Evolutionary conservation across 331 rosid species (phyloP), one percentile per base, ranked within the genome.

Genomic region (Acacia concinna): DNA sequence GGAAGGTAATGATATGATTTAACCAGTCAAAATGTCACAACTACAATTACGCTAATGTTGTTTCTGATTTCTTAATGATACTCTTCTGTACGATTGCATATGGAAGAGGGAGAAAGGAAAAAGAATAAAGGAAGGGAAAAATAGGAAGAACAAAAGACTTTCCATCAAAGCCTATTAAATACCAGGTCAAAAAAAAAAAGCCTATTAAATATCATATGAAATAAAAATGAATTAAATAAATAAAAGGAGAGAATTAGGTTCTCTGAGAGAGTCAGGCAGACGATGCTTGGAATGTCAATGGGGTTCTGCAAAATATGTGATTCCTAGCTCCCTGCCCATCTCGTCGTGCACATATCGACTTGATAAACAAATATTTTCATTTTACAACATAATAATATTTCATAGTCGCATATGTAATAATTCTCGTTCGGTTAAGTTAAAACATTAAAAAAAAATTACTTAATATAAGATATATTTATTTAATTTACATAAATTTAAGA

Each of bases 161-260:
- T 84, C 32, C 63, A 59, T 85, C 56, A 34, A 79, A 72, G 34
- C 73, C 28, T 14, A 23, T 21, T n/a, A n/a, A n/a, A n/a, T n/a
- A n/a, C n/a, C n/a, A n/a, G n/a, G n/a, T n/a, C n/a, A n/a, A n/a
- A n/a, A n/a, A n/a, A n/a, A n/a, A n/a, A n/a, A n/a, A n/a, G n/a
- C n/a, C n/a, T n/a, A n/a, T n/a, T n/a, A n/a, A n/a, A n/a, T 23
- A 56, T 23, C 17, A 10, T 10, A 56, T 21, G 15, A 56, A 56
- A 68, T 68, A 54, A 63, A 62, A 31, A 76, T 71, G 80, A 72
- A 78, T 38, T 38, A 56, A 67, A 28, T 32, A 70, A 41, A 46
- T 46, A 81, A 81, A 85, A 77, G 71, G 81, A 76, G 69, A 79
- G 88, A 88, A 88, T 78, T 73, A 49, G 81, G 81, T 86, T 84